Conservation (phyloP, 2,329 filamentous ascomycete genomes). For the Trichocomaceae sp. region DNA sequence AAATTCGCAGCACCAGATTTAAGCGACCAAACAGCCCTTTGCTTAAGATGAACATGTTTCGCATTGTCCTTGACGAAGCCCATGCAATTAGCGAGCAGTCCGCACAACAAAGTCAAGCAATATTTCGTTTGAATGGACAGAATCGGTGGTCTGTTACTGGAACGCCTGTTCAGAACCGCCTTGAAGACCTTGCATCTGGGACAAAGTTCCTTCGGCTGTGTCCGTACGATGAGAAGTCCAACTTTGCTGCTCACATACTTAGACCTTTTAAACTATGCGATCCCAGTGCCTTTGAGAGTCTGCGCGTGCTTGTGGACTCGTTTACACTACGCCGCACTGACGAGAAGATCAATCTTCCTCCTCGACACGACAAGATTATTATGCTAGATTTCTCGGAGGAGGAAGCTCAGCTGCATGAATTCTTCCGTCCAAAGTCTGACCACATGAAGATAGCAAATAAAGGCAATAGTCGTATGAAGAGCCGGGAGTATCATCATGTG, state of each 20-base stretch:
- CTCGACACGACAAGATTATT: slow-evolving; percentile 65
- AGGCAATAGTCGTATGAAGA: slow-evolving; percentile 62
- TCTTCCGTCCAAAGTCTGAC: slow-evolving; percentile 74
- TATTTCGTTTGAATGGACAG: slow-evolving; percentile 69
- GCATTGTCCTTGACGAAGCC: slow-evolving; percentile 88
- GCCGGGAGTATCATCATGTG: slow-evolving; percentile 88
- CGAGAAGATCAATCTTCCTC: slow-evolving; percentile 78
- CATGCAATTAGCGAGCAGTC: slow-evolving; percentile 85
- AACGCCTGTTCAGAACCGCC: slow-evolving; percentile 87
- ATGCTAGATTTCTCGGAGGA: slow-evolving; percentile 67
- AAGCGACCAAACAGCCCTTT: slow-evolving; percentile 57
- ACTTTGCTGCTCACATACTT: slow-evolving; percentile 74
- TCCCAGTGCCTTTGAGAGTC: slow-evolving; percentile 67
- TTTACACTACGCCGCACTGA: slow-evolving; percentile 87
- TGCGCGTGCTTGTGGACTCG: slow-evolving; percentile 87
- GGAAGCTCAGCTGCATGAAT: slow-evolving; percentile 72
- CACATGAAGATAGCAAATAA: slow-evolving; percentile 68
- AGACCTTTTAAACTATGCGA: slow-evolving; percentile 82
- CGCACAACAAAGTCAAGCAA: slow-evolving; percentile 76
- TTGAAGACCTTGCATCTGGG: slow-evolving; percentile 82
- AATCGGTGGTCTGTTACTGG: slow-evolving; percentile 96
- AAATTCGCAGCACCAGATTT: slow-evolving; percentile 60
- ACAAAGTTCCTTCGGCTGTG: slow-evolving; percentile 77
- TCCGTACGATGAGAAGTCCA: slow-evolving; percentile 72
- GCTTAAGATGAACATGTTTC: slow-evolving; percentile 80